Percentiles rank a stretch among this genome's conserved stretches.
These are phyloP conservation scores for Xerophyta viscosa DNA, from an alignment of 106 monocot species.

Conservation along the genomic window DNA sequence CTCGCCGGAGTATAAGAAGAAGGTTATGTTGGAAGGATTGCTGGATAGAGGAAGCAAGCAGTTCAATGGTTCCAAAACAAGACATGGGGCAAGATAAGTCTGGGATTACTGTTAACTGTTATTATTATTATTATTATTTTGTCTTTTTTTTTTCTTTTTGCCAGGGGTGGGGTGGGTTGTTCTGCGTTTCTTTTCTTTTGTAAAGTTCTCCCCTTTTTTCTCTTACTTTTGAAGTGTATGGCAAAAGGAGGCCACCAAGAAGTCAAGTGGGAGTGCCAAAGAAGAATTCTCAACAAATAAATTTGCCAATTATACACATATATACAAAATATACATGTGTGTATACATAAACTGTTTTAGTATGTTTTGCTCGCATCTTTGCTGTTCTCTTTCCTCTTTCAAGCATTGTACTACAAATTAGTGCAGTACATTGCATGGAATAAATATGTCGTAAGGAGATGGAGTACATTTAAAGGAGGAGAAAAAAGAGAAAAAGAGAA, in stretches of 20 bases:
- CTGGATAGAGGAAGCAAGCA: conserved; percentile 1
- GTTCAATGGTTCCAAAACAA: background rate
- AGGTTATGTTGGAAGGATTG: conserved; percentile 11
- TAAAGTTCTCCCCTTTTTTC: background rate
- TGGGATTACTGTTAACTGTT: background rate
- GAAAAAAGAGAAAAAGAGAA: too few relatives aligned
- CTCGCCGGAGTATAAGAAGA: conserved; percentile 22
- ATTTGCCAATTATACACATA: too few relatives aligned
- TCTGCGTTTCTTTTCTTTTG: background rate
- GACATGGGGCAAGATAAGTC: background rate
- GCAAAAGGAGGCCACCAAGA: background rate
- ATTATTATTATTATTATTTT: background rate
- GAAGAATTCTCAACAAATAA: background rate
- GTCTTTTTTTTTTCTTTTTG: too few relatives aligned
- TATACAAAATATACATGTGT: too few relatives aligned
- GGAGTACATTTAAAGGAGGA: too few relatives aligned
- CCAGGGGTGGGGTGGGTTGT: too few relatives aligned
- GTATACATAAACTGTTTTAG: too few relatives aligned
- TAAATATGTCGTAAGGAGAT: too few relatives aligned
- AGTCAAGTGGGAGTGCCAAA: background rate
- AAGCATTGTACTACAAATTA: too few relatives aligned
- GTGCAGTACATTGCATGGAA: too few relatives aligned
- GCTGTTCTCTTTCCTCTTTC: too few relatives aligned
- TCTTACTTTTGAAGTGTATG: background rate
- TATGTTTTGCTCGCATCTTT: too few relatives aligned